Evolutionary conservation across 2,329 filamentous ascomycete genomes (phyloP), one percentile per base, ranked within the genome.

Genomic region (Pseudocercospora pini-densiflorae): DNA sequence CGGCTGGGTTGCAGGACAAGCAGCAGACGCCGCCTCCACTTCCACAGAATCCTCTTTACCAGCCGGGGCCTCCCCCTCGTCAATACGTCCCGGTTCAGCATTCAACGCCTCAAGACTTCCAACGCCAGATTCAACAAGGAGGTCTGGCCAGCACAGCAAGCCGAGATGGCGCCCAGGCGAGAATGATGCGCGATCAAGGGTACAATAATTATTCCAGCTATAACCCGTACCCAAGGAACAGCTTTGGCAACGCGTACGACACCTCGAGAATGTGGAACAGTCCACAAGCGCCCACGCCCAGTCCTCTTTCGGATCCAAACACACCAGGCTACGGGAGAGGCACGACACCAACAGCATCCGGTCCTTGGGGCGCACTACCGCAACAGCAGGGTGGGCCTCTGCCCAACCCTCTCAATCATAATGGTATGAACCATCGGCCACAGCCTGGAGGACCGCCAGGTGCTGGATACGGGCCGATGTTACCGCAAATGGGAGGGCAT

Each of bases 21-120:
- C 63, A 67, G 27, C 64, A 68, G 54, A 69, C 66, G 7, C 71
- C 71, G 12, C 71, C 71, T 33, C 62, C 51, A 24, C 65, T 68
- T 29, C 55, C 62, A 40, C 71, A 65, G 47, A 64, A 64, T 27
- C 64, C 68, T 31, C 57, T 68, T 16, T 66, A 70, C 60, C 67
- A 71, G 33, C 60, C 64, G 24, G 59, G 59, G 7, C 68, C 61
- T 27, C 63, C 64, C 29, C 53, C 40, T 40, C 43, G 51, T 31
- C 68, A 70, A 67, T 68, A 59, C 31, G 60, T 65, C 10, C 64
- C 67, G 47, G 63, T 71, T n/a, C 61, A 63, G 49, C 71, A 83
- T 66, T 80, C 82, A 63, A 82, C 80, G 1, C 70, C 80, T 12
- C 78, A 81, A 59, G 80, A 82, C 2, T 83, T 83, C 49, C 80